Evolutionary conservation across 164 flowering plant genomes (phyloP), one percentile per base, ranked within the genome.

Genomic region (Stephania japonica): DNA sequence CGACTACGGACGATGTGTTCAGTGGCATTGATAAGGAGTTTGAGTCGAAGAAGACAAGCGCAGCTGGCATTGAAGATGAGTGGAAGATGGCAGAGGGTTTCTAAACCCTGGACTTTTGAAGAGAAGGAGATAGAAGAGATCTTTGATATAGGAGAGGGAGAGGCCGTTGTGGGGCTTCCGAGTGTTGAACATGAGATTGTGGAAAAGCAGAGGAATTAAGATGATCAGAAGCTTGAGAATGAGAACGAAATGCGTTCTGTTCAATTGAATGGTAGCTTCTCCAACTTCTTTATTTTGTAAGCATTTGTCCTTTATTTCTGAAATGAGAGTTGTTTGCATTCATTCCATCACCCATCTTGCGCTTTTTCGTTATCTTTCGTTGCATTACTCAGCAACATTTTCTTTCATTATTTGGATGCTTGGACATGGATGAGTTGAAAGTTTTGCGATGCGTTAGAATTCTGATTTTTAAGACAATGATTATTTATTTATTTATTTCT

Each of bases 31-130:
- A 78, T 26, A 68, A 75, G 62, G 75, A 70, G 62, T 73, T 66
- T 47, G 77, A 44, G 61, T 32, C 70, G 26, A 65, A 65, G 49
- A 59, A 64, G 69, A 24, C 65, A 26, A 61, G n/a, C 4, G 11
- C 13, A 16, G 72, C 11, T 13, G 75, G 21, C 18, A 50, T 41
- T 24, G 67, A n/a, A 23, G 76, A 72, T 47, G 80, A 70, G n/a
- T 77, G 80, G 83, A 70, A 72, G 67, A 72, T 73, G 9, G 78
- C 76, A 1, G 75, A 70, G 49, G 77, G 80, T 7, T 78, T 78
- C 67, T 71, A 69, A 53, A 64, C 77, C 81, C 0, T 81, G 83
- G 83, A 81, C 61, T 56, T 73, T 81, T 32, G 83, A 24, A 9
- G 79, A 69, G 14, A 81, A 78, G 12, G 76, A 44, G 50, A 65